Percentiles rank a stretch among this genome's conserved stretches.
Conservation (phyloP, 768 basidiomycete genomes). For the Punctularia strigosozonata region DNA sequence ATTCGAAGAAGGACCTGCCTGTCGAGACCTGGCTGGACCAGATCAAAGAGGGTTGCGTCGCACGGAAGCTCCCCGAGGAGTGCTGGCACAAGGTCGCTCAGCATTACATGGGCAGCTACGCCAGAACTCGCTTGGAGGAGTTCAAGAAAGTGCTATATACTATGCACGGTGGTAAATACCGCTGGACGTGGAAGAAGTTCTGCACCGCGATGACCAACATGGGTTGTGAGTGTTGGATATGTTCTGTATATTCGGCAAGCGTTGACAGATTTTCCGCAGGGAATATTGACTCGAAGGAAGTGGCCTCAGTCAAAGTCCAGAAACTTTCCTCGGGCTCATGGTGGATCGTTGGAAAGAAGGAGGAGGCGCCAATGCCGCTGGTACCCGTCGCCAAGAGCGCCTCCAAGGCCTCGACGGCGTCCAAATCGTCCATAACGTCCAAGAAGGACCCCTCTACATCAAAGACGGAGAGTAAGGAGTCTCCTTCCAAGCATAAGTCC, state of each 20-base stretch:
- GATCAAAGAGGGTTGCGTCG: constrained; percentile 60
- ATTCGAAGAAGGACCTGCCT: constrained; percentile 53
- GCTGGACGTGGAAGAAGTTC: constrained; percentile 80
- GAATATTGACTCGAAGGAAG: constrained; percentile 50
- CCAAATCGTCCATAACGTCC: constrained; percentile 3
- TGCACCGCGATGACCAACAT: constrained; percentile 68
- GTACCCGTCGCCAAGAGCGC: constrained; percentile 4
- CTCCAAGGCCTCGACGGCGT: constrained; percentile 6
- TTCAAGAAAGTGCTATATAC: constrained; percentile 64
- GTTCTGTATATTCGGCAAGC: background rate
- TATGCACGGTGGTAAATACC: constrained; percentile 66
- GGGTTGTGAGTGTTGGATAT: constrained; percentile 48
- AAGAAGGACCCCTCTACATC: constrained; percentile 7
- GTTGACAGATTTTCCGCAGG: constrained; percentile 27
- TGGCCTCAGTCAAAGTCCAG: constrained; percentile 50
- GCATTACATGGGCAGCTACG: constrained; percentile 61
- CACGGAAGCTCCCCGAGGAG: constrained; percentile 64
- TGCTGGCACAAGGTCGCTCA: constrained; percentile 78
- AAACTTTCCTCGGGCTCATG: constrained; percentile 38
- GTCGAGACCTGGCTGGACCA: constrained; percentile 66
- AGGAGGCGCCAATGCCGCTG: constrained; percentile 5
- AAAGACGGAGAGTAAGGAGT: constrained; percentile 8
- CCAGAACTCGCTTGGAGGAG: constrained; percentile 56
- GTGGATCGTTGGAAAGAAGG: constrained; percentile 32
- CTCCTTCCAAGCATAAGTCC: too few species aligned